Conservation (phyloP, 2,329 filamentous ascomycete species). For the Aulographum hederae region DNA sequence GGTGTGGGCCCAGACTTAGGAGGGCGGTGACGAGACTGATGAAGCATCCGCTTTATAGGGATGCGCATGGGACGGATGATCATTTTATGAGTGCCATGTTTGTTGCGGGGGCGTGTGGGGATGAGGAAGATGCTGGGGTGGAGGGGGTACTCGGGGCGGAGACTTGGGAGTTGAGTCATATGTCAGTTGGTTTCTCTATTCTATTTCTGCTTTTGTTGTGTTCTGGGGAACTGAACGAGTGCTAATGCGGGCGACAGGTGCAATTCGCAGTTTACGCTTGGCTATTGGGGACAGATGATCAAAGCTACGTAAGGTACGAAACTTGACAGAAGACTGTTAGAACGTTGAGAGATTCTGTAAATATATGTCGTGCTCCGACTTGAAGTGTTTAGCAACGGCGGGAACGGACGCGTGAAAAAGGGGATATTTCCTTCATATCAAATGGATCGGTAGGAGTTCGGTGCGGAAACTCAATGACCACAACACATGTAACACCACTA, state of each 20-base stretch:
- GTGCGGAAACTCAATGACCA: too few species aligned
- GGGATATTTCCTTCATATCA: too few species aligned
- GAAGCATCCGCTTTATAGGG: conserved; percentile 47
- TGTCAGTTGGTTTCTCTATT: conserved; percentile 19
- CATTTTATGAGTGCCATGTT: conserved; percentile 51
- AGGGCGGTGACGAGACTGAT: conserved; percentile 41
- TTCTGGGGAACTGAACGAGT: too few species aligned
- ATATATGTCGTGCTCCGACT: too few species aligned
- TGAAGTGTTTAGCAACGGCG: too few species aligned
- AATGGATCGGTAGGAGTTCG: too few species aligned
- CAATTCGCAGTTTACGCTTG: conserved; percentile 40
- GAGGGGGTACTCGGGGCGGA: conserved; percentile 33
- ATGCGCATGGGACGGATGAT: conserved; percentile 52
- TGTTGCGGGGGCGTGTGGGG: conserved; percentile 37
- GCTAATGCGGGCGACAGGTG: conserved; percentile 9
- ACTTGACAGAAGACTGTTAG: too few species aligned
- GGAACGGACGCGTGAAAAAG: too few species aligned
- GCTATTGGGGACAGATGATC: conserved; percentile 20
- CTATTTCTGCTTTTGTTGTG: background rate
- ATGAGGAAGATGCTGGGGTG: conserved; percentile 14
- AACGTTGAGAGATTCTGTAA: too few species aligned
- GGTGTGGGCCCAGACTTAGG: conserved; percentile 34
- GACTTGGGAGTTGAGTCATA: conserved; percentile 48
- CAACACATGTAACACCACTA: too few species aligned
- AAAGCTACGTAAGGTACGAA: too few species aligned